Conservation (phyloP, 2,329 filamentous ascomycete genomes). For the Colletotrichum sp. region DNA sequence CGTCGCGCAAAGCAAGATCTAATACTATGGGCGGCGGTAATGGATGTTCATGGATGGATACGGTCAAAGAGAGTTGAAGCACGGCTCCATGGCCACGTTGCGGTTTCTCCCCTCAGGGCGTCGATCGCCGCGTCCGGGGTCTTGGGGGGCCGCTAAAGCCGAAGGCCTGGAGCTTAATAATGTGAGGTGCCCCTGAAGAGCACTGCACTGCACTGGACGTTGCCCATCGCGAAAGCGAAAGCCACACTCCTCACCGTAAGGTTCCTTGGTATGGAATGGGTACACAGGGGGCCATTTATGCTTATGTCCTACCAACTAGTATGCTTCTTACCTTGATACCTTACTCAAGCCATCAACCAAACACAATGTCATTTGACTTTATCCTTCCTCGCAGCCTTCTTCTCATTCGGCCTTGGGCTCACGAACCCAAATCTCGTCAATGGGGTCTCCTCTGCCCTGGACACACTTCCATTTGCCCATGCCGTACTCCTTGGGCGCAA, state of each 20-base stretch:
- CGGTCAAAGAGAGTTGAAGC: not conserved
- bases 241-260: no score
- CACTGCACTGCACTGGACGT: not conserved
- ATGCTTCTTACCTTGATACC: not conserved
- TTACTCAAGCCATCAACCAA: not conserved
- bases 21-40: no score
- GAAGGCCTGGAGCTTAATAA: not conserved
- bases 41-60: no score
- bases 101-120: not conserved
- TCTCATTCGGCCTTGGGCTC: conserved; percentile 22
- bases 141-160: not conserved
- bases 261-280: no score
- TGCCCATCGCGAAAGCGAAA: not conserved
- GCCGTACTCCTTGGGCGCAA: conserved; percentile 64
- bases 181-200: not conserved
- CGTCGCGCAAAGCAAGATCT: not conserved
- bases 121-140: not conserved
- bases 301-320: not conserved
- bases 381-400: not conserved
- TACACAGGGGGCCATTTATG: not conserved
- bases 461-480: conserved; percentile 76
- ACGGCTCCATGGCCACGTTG: not conserved
- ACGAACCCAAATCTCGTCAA: conserved; percentile 71
- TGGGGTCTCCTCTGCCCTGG: conserved; percentile 65
- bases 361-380: not conserved